These are phyloP conservation scores for Picochlorum costavermella DNA, from an alignment of 139 green algal genomes.

Conservation along the genomic window DNA sequence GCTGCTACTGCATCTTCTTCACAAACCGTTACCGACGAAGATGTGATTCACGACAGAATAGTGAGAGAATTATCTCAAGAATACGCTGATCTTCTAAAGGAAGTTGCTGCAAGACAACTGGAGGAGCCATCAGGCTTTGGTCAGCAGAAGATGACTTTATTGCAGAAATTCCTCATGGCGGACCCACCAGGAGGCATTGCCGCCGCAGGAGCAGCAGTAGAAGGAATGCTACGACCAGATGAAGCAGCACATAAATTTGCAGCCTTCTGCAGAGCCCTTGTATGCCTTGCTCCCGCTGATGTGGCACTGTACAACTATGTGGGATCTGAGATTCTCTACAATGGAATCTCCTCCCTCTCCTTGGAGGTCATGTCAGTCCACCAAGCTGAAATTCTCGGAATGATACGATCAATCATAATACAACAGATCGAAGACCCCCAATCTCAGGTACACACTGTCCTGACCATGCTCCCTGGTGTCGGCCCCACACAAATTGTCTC, in stretches of 20 bases:
- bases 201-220: constrained; percentile 35
- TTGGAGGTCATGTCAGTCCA: constrained; percentile 22
- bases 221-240: constrained; percentile 65
- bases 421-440: constrained; percentile 21
- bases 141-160: constrained; percentile 11
- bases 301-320: constrained; percentile 29
- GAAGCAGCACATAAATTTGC: constrained; percentile 38
- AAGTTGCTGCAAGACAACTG: constrained; percentile 10
- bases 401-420: constrained; percentile 48
- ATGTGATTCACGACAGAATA: constrained; percentile 51
- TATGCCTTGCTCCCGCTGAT: constrained; percentile 19
- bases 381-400: constrained; percentile 50
- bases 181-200: constrained; percentile 35
- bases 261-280: constrained; percentile 25
- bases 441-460: not conserved
- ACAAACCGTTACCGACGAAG: constrained; percentile 36
- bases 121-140: constrained; percentile 4
- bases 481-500: constrained; percentile 8
- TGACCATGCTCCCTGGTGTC: constrained; percentile 15
- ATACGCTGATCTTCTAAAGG: constrained; percentile 40
- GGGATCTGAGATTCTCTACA: constrained; percentile 37
- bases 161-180: constrained; percentile 42
- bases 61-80: constrained; percentile 62
- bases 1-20: not conserved
- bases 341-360: constrained; percentile 35